phyloP scores from a whole-genome alignment of 2,329 filamentous ascomycete species.

The Fusarium setosum region DNA sequence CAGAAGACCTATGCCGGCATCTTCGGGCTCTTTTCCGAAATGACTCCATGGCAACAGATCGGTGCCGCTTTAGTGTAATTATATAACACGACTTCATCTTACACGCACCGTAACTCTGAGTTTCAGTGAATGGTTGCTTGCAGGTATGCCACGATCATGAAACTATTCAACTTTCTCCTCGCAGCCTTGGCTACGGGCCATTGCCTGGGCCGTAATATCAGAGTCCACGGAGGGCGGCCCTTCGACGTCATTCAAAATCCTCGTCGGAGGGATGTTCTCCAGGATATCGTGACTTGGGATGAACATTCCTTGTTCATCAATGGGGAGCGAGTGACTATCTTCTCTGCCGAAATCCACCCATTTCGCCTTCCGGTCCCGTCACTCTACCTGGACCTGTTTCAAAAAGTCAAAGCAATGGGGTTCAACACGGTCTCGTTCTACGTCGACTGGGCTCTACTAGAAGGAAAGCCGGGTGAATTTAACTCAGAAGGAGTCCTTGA shows the following conservation, averaged over 20 bases:
- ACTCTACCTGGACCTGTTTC: conserved; percentile 76
- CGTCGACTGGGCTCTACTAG: conserved; percentile 80
- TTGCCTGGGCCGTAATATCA: conserved; percentile 25
- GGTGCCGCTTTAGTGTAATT: neutral
- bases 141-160: conserved; percentile 7
- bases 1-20: neutral
- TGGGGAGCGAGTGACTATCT: conserved; percentile 77
- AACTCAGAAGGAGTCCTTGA: conserved; percentile 78
- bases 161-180: conserved; percentile 12
- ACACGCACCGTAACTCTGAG: neutral
- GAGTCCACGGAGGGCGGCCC: conserved; percentile 29
- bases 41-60: neutral
- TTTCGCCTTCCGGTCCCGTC: conserved; percentile 63
- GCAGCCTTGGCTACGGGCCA: conserved; percentile 1
- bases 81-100: neutral
- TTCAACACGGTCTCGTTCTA: conserved; percentile 87
- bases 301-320: conserved; percentile 76
- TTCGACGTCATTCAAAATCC: conserved; percentile 36
- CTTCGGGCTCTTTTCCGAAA: conserved; percentile 20
- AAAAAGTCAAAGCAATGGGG: conserved; percentile 85
- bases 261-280: conserved; percentile 42
- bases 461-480: conserved; percentile 78
- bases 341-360: conserved; percentile 80
- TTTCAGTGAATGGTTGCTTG: neutral
- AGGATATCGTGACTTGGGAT: conserved; percentile 73